Percentiles rank a stretch among this genome's conserved stretches.
phyloP scores from a whole-genome alignment of 2,329 filamentous ascomycete species.

The Ustulina deusta region DNA sequence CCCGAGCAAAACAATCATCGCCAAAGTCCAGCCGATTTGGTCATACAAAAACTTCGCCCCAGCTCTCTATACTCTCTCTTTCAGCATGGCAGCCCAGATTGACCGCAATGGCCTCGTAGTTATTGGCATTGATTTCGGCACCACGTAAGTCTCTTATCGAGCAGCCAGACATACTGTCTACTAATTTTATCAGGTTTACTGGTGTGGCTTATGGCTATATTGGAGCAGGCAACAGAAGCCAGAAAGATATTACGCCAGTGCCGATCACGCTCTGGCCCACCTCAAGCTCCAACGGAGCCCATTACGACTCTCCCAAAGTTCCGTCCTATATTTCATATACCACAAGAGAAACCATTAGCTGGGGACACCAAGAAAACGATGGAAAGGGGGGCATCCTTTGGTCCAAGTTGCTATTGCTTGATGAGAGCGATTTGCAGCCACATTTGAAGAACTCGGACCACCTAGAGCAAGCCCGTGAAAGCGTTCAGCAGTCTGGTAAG shows the following conservation, averaged over 20 bases:
- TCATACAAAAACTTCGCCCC: background rate
- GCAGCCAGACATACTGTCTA: too few species aligned
- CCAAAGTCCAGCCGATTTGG: background rate
- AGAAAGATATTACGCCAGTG: background rate
- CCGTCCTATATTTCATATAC: constrained; percentile 18
- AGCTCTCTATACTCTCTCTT: background rate
- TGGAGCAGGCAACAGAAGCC: background rate
- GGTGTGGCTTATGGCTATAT: constrained; percentile 28
- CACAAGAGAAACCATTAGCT: background rate
- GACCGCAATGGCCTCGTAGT: background rate
- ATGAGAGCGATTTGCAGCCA: constrained; percentile 7
- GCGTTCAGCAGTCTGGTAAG: constrained; percentile 32
- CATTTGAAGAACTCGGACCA: constrained; percentile 39
- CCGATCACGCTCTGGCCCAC: constrained; percentile 24
- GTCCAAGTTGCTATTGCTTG: constrained; percentile 33
- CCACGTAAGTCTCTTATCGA: constrained; percentile 23
- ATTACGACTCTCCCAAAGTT: constrained; percentile 25
- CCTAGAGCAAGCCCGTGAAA: constrained; percentile 29
- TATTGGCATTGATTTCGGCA: constrained; percentile 34
- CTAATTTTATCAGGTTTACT: constrained; percentile 26
- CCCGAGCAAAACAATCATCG: background rate
- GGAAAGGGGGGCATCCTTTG: constrained; percentile 4
- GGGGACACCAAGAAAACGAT: constrained; percentile 22
- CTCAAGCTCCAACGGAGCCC: background rate
- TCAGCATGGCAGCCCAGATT: background rate